phyloP scores from a whole-genome alignment of 306 rosid species.

The Glycine latifolia region DNA sequence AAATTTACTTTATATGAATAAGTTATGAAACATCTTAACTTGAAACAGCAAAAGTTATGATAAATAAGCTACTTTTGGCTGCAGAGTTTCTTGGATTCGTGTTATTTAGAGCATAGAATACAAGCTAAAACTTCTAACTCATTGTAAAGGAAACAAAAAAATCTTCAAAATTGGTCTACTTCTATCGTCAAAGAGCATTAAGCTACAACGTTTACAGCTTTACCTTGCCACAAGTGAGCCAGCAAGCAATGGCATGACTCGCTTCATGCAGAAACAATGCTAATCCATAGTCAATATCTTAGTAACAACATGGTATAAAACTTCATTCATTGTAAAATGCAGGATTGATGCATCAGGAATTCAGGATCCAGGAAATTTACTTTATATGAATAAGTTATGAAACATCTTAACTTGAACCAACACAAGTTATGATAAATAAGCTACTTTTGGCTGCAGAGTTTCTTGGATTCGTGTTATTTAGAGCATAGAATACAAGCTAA shows the following conservation, averaged over 20 bases:
- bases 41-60: neutral
- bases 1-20: neutral
- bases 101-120: conserved; percentile 20
- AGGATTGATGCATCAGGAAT: neutral
- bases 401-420: neutral
- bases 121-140: conserved; percentile 29
- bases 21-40: neutral
- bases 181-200: too few relatives aligned
- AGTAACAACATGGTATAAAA: neutral
- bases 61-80: neutral
- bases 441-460: conserved; percentile 7
- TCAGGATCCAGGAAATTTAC: conserved; percentile 4
- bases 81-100: conserved; percentile 23
- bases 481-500: conserved; percentile 32
- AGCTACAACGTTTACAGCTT: too few relatives aligned
- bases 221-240: too few relatives aligned
- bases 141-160: neutral
- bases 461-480: conserved; percentile 21
- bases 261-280: neutral
- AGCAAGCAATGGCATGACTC: too few relatives aligned
- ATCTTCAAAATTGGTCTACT: too few relatives aligned
- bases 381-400: neutral
- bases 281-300: neutral
- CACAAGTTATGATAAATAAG: neutral
- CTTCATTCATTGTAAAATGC: neutral